Conservation (phyloP, 2,329 filamentous ascomycete species). For the Cytospora piceicola region DNA sequence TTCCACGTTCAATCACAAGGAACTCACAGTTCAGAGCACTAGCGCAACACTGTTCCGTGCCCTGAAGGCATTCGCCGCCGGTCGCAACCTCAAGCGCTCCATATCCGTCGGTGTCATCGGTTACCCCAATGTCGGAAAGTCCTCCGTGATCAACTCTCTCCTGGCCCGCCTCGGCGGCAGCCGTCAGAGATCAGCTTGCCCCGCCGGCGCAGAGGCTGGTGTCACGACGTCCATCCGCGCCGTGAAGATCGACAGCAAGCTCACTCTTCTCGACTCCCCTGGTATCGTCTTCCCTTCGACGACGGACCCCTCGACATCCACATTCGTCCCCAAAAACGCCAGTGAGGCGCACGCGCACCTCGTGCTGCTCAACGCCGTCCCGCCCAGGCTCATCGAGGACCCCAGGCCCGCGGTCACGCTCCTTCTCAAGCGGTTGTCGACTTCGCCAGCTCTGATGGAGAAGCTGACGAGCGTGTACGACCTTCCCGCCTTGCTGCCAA, state of each 20-base stretch:
- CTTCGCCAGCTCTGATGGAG: conserved; percentile 72
- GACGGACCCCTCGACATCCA: conserved; percentile 42
- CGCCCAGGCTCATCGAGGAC: conserved; percentile 92
- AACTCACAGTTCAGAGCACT: conserved; percentile 84
- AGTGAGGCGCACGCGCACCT: conserved; percentile 81
- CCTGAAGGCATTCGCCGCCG: conserved; percentile 84
- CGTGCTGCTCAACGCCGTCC: conserved; percentile 86
- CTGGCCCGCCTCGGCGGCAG: conserved; percentile 73
- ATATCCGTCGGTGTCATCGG: conserved; percentile 92
- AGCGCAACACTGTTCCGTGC: conserved; percentile 84
- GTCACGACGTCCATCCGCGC: conserved; percentile 87
- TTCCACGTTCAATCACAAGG: conserved; percentile 89
- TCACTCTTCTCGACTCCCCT: conserved; percentile 91
- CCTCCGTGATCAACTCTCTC: conserved; percentile 92
- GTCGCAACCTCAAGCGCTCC: conserved; percentile 83
- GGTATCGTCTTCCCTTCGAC: conserved; percentile 90
- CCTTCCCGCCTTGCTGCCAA: conserved; percentile 75
- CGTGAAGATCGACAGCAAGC: conserved; percentile 93
- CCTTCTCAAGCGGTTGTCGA: conserved; percentile 78
- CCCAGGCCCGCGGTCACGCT: conserved; percentile 85
- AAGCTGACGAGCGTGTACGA: conserved; percentile 85
- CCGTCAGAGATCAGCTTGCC: conserved; percentile 70
- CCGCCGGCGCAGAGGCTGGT: conserved; percentile 87
- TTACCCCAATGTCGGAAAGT: conserved; percentile 96
- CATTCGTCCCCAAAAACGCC: conserved; percentile 60